A percentile compares a stretch with the other conserved stretches of the same genome.
phyloP scores from a whole-genome alignment of 2,329 filamentous ascomycete species.

The Arthrocladium fulminans region DNA sequence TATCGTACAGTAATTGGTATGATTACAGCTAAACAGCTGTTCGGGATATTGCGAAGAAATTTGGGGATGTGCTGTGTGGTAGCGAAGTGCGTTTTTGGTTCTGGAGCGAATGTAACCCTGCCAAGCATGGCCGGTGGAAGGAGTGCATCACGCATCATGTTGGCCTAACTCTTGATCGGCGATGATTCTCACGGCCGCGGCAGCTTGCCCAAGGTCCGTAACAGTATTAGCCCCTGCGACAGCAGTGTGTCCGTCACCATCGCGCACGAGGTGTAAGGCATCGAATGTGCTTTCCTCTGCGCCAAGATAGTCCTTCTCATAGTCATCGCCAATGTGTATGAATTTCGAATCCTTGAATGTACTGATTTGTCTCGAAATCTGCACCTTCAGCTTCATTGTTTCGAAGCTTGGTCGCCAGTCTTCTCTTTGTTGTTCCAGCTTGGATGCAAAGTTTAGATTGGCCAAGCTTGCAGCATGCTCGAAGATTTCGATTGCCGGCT shows the following conservation, averaged over 20 bases:
- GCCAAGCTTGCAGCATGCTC: conserved; percentile 26
- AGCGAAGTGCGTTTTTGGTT: too few relatives aligned
- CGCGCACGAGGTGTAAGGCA: neutral
- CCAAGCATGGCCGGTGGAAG: neutral
- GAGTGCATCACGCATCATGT: neutral
- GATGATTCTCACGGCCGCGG: conserved; percentile 5
- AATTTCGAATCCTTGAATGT: conserved; percentile 5
- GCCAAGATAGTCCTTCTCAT: conserved; percentile 30
- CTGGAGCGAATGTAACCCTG: too few relatives aligned
- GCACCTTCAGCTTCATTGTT: neutral
- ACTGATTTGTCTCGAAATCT: conserved; percentile 22
- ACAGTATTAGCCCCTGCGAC: neutral
- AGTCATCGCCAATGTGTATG: conserved; percentile 40
- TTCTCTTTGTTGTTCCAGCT: conserved; percentile 10
- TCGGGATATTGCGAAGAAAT: too few relatives aligned
- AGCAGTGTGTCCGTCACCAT: conserved; percentile 1
- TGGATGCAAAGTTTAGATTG: conserved; percentile 9
- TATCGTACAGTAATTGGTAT: neutral
- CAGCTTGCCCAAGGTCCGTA: conserved; percentile 4
- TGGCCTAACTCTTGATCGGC: neutral
- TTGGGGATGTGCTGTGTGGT: too few relatives aligned
- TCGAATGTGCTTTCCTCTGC: conserved; percentile 1
- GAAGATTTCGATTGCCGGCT: conserved; percentile 34
- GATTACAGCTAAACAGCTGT: too few relatives aligned
- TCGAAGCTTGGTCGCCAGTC: conserved; percentile 6